Conservation (phyloP, 805 yeast genomes). For the Grigorovia jiainica region DNA sequence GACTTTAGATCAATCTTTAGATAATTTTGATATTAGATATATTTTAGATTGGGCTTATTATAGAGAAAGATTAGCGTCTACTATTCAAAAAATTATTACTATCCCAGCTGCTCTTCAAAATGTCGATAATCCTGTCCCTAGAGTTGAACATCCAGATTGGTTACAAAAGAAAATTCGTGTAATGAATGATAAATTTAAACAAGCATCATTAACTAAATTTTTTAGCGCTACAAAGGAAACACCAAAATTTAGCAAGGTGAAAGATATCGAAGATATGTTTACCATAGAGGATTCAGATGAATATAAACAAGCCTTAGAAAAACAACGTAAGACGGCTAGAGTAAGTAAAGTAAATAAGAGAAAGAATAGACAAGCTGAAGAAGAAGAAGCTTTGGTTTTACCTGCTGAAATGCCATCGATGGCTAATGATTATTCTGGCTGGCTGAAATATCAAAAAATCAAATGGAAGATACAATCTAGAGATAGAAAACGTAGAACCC, state of each 20-base stretch:
- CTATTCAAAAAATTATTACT: constrained; percentile 86
- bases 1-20: constrained; percentile 70
- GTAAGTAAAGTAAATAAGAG: constrained; percentile 27
- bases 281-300: constrained; percentile 5
- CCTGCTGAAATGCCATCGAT: constrained; percentile 49
- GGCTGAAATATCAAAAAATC: constrained; percentile 68
- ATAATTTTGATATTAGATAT: constrained; percentile 75
- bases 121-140: constrained; percentile 83
- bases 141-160: constrained; percentile 95
- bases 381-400: constrained; percentile 37
- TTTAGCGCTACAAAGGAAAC: constrained; percentile 40
- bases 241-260: constrained; percentile 32
- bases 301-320: constrained; percentile 19
- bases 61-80: constrained; percentile 82
- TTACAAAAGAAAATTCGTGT: constrained; percentile 51
- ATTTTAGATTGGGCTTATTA: constrained; percentile 93
- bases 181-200: constrained; percentile 61
- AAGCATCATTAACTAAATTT: constrained; percentile 51
- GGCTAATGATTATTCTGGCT: constrained; percentile 54
- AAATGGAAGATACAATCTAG: constrained; percentile 78
- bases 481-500: constrained; percentile 60
- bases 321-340: constrained; percentile 26
- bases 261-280: constrained; percentile 73
- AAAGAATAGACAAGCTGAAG: constrained; percentile 28
- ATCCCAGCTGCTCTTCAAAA: constrained; percentile 96